A percentile compares a stretch with the other conserved stretches of the same genome.
These are phyloP conservation scores for Vigna radiata DNA, from an alignment of 306 rosid species.

Conservation along the genomic window DNA sequence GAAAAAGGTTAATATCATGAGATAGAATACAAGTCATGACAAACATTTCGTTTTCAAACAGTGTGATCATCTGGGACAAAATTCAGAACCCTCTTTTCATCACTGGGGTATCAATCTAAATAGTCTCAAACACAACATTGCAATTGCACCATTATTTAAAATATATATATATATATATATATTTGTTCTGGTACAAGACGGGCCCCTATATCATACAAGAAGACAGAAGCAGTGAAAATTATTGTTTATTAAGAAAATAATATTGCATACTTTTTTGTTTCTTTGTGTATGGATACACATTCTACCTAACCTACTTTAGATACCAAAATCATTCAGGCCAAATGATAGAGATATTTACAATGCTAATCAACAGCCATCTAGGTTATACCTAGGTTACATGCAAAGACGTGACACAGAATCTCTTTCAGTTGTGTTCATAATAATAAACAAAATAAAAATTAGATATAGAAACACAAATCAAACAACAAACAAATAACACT, in stretches of 20 bases:
- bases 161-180: not conserved
- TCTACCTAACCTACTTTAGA: constrained; percentile 16
- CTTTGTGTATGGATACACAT: not conserved
- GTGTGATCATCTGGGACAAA: constrained; percentile 15
- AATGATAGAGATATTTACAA: constrained; percentile 18
- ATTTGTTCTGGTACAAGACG: not conserved
- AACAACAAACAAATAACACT: constrained; percentile 6
- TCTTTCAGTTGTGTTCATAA: not conserved
- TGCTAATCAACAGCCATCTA: constrained; percentile 27
- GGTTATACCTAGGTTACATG: constrained; percentile 31
- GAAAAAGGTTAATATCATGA: not conserved
- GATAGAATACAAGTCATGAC: constrained; percentile 19
- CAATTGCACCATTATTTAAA: not conserved
- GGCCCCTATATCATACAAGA: not conserved
- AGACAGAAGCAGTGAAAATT: not conserved
- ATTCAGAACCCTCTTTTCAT: not conserved
- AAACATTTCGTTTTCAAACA: constrained; percentile 12
- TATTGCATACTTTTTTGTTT: not conserved
- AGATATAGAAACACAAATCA: not conserved
- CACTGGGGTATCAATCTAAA: not conserved
- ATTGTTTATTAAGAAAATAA: constrained; percentile 5
- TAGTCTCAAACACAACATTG: not conserved
- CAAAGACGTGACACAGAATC: constrained; percentile 28
- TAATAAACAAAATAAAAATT: not conserved
- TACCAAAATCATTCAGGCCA: not conserved